phyloP scores from a whole-genome alignment of 2,329 filamentous ascomycete species.

The Aspergillus ibericus region DNA sequence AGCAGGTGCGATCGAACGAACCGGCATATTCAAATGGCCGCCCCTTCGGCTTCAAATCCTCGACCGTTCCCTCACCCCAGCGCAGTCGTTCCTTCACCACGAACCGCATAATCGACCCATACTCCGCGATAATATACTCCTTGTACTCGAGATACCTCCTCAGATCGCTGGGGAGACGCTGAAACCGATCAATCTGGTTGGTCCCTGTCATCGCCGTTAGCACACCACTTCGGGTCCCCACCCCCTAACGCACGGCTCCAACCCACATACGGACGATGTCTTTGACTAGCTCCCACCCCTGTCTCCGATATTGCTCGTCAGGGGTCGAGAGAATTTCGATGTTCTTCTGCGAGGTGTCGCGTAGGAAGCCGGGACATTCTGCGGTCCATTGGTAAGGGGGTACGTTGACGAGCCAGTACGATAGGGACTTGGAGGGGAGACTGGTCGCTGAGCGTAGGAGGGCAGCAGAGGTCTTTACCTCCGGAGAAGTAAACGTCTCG shows the following conservation, averaged over 20 bases:
- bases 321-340: conserved; percentile 67
- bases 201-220: conserved; percentile 38
- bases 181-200: conserved; percentile 75
- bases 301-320: conserved; percentile 63
- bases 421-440: conserved; percentile 35
- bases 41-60: conserved; percentile 32
- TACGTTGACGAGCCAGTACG: conserved; percentile 85
- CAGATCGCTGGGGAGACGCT: conserved; percentile 73
- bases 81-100: conserved; percentile 67
- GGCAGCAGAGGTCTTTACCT: conserved; percentile 12
- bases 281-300: conserved; percentile 70
- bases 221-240: not conserved
- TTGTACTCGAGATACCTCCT: conserved; percentile 74
- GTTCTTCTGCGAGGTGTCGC: conserved; percentile 66
- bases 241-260: not conserved
- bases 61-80: conserved; percentile 58
- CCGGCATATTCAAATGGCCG: conserved; percentile 37
- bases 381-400: conserved; percentile 60
- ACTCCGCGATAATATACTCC: conserved; percentile 60
- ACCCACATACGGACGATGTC: conserved; percentile 55
- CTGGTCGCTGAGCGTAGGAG: conserved; percentile 11
- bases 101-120: conserved; percentile 78
- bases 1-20: conserved; percentile 18
- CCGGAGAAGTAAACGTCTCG: conserved; percentile 21
- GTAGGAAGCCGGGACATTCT: conserved; percentile 72